These are phyloP conservation scores for Phoenix roebelenii DNA, from an alignment of 176 grass and related monocot genomes.

Conservation along the genomic window DNA sequence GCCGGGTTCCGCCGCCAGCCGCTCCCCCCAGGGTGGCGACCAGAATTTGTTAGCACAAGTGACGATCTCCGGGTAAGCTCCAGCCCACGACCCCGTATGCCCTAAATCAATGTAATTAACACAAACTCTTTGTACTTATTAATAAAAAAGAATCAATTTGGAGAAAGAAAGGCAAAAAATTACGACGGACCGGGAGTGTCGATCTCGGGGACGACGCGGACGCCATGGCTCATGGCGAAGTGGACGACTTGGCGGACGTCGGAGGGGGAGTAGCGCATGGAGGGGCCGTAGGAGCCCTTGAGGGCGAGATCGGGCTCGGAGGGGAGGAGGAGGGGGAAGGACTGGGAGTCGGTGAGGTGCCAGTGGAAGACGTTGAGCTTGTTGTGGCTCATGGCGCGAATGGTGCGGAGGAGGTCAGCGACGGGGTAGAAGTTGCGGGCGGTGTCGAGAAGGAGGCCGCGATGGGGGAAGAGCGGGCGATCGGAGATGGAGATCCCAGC, in stretches of 20 bases:
- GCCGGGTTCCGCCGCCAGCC: conserved; percentile 70
- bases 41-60: conserved; percentile 86
- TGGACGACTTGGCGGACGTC: conserved; percentile 62
- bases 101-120: conserved; percentile 17
- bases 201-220: conserved; percentile 89
- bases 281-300: conserved; percentile 47
- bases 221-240: conserved; percentile 43
- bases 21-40: conserved; percentile 36
- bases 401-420: conserved; percentile 50
- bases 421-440: conserved; percentile 70
- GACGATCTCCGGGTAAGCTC: conserved; percentile 81
- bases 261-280: conserved; percentile 53
- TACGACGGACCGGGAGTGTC: conserved; percentile 66
- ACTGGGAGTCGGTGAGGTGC: conserved; percentile 87
- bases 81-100: conserved; percentile 76
- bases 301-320: conserved; percentile 58
- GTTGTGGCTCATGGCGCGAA: conserved; percentile 80
- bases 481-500: conserved; percentile 60
- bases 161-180: not conserved
- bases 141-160: too few species aligned
- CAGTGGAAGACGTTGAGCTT: conserved; percentile 95
- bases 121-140: too few species aligned
- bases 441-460: conserved; percentile 73
- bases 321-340: conserved; percentile 76
- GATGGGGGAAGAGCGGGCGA: conserved; percentile 54